Evolutionary conservation across 352 stramenopile genomes (phyloP).

Genomic region (Pythium rishiriense): DNA sequence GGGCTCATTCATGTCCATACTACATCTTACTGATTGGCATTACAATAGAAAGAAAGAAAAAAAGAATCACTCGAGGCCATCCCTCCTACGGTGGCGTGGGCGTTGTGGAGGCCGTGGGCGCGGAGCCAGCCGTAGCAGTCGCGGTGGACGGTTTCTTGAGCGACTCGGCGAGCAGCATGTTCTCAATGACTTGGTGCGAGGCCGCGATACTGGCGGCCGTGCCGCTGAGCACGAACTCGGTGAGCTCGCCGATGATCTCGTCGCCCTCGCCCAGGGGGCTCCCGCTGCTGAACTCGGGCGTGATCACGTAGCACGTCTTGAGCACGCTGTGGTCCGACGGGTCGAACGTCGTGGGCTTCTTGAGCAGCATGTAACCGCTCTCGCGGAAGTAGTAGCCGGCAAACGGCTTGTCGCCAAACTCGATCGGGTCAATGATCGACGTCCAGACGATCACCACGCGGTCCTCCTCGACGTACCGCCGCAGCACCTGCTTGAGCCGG

Average conservation of each 20-base stretch:
- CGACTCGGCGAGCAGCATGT: conserved; percentile 28
- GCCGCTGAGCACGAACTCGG: conserved; percentile 28
- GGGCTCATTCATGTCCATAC: background rate
- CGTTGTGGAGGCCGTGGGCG: background rate
- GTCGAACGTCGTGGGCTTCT: conserved; percentile 35
- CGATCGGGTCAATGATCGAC: conserved; percentile 54
- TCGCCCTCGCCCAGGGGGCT: conserved; percentile 25
- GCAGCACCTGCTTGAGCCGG: conserved; percentile 49
- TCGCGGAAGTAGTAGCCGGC: conserved; percentile 58
- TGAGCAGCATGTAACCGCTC: conserved; percentile 60
- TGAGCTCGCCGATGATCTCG: conserved; percentile 28
- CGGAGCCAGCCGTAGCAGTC: background rate
- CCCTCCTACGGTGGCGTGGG: background rate
- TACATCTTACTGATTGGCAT: conserved; percentile 5
- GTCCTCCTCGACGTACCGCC: conserved; percentile 47
- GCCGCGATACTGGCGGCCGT: conserved; percentile 26
- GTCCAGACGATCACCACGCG: conserved; percentile 57
- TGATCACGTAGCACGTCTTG: conserved; percentile 62
- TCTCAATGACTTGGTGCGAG: conserved; percentile 28
- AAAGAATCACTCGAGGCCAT: background rate
- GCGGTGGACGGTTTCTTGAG: conserved; percentile 16
- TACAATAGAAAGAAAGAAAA: background rate
- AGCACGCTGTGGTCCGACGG: conserved; percentile 37
- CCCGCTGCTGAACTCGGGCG: conserved; percentile 38
- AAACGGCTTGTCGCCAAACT: conserved; percentile 50